These are phyloP conservation scores for Gremmenia infestans DNA, from an alignment of 2,329 filamentous ascomycete genomes.

Conservation along the genomic window DNA sequence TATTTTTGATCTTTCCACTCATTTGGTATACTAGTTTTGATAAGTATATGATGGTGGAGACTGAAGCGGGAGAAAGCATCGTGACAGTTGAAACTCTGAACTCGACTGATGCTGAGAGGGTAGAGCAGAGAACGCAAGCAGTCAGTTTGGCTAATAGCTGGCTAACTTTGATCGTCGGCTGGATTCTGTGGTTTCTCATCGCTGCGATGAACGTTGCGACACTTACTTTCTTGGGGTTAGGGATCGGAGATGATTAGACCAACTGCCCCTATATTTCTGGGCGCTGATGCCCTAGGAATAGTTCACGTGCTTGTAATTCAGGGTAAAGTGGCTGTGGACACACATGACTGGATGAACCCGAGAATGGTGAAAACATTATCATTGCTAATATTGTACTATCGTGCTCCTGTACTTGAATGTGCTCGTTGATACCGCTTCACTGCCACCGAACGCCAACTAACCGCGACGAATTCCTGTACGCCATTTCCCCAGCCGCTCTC, in stretches of 20 bases:
- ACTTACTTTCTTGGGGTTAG: slow-evolving; percentile 55
- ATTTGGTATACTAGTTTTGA: slow-evolving; percentile 77
- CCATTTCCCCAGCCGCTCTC: slow-evolving; percentile 3
- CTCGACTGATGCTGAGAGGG: slow-evolving; percentile 21
- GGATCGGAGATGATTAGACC: slow-evolving; percentile 5
- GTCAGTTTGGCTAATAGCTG: slow-evolving; percentile 63
- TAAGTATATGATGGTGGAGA: slow-evolving; percentile 65
- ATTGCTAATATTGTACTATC: background rate
- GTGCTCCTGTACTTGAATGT: background rate
- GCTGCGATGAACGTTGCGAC: slow-evolving; percentile 71
- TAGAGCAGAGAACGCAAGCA: slow-evolving; percentile 22
- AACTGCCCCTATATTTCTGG: background rate
- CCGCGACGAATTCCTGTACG: background rate
- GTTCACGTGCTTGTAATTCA: too few species aligned
- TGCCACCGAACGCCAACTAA: background rate
- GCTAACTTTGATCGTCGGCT: slow-evolving; percentile 50
- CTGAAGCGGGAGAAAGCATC: slow-evolving; percentile 7
- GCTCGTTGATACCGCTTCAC: background rate
- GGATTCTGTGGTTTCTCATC: slow-evolving; percentile 67
- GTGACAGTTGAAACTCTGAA: slow-evolving; percentile 4
- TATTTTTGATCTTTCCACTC: slow-evolving; percentile 72
- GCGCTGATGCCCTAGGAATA: too few species aligned
- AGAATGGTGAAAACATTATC: too few species aligned
- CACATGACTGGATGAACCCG: too few species aligned
- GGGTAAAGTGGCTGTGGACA: too few species aligned